Percentiles rank a stretch among this genome's conserved stretches.
phyloP scores from a whole-genome alignment of 2,329 filamentous ascomycete species.

The Botrytis pseudocinerea region DNA sequence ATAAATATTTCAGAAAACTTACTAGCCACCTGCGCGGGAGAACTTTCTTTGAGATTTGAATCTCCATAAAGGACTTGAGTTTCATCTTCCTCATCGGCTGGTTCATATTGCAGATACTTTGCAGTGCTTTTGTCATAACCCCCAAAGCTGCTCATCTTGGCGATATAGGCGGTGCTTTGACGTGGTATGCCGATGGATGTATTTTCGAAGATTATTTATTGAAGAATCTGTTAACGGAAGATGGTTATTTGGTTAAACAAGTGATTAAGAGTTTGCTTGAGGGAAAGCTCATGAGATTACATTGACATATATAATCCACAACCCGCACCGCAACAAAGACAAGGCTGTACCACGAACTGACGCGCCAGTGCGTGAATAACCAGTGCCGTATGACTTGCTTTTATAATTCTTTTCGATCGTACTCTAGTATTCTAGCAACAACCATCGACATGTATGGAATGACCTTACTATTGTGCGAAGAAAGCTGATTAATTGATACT shows the following conservation, averaged over 20 bases:
- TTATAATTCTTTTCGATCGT: background rate
- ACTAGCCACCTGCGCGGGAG: background rate
- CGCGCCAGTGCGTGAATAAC: background rate
- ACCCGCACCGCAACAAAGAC: accelerated
- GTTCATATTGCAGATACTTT: background rate
- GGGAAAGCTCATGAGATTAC: background rate
- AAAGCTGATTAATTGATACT: background rate
- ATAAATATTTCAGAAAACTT: background rate
- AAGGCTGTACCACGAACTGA: background rate
- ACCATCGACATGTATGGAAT: background rate
- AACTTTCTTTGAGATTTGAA: background rate
- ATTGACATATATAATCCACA: background rate
- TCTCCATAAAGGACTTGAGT: background rate
- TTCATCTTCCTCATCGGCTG: background rate
- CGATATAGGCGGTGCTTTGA: background rate
- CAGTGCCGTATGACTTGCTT: background rate
- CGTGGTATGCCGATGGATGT: background rate
- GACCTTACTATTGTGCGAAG: background rate
- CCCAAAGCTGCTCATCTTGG: background rate
- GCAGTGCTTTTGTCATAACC: background rate
- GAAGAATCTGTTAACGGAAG: background rate
- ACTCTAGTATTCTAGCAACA: background rate
- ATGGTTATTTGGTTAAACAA: background rate
- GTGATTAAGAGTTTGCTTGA: background rate
- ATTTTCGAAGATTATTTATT: background rate